Evolutionary conservation across 176 grass and related monocot species (phyloP).

Genomic region (Raddia distichophylla): DNA sequence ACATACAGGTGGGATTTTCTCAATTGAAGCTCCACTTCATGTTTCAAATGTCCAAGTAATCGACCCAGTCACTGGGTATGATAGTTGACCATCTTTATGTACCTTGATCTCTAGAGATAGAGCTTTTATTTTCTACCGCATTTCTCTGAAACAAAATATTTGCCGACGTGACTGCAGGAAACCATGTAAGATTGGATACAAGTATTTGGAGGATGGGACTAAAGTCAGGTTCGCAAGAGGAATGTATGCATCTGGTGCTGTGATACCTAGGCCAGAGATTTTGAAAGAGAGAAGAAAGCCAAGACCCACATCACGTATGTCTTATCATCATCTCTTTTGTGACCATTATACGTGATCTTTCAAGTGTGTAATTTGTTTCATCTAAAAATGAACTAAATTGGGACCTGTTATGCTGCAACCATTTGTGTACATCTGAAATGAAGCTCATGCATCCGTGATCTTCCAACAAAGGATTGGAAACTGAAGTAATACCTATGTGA

Average conservation of each 20-base stretch:
- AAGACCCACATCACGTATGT: conserved; percentile 68
- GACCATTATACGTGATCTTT: conserved; percentile 37
- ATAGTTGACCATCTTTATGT: conserved; percentile 7
- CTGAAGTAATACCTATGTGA: background rate
- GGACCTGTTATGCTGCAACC: conserved; percentile 15
- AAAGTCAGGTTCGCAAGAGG: conserved; percentile 87
- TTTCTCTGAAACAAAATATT: conserved; percentile 1
- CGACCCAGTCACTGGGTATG: conserved; percentile 83
- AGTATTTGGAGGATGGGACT: conserved; percentile 79
- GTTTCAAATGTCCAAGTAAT: conserved; percentile 96
- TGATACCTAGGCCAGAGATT: conserved; percentile 92
- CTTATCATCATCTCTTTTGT: conserved; percentile 26
- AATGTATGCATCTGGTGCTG: conserved; percentile 67
- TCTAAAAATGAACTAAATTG: conserved; percentile 9
- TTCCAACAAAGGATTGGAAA: conserved; percentile 31
- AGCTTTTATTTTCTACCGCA: background rate
- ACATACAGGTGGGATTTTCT: conserved; percentile 91
- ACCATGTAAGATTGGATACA: conserved; percentile 83
- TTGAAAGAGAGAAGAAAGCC: conserved; percentile 92
- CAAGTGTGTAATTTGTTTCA: conserved; percentile 1
- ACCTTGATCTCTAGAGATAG: background rate
- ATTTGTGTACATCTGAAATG: background rate
- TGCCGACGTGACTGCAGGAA: conserved; percentile 40
- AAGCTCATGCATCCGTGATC: background rate
- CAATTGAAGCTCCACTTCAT: conserved; percentile 98